A percentile compares a stretch with the other conserved stretches of the same genome.
phyloP scores from a whole-genome alignment of 768 basidiomycete species.

The Suillus americanus region DNA sequence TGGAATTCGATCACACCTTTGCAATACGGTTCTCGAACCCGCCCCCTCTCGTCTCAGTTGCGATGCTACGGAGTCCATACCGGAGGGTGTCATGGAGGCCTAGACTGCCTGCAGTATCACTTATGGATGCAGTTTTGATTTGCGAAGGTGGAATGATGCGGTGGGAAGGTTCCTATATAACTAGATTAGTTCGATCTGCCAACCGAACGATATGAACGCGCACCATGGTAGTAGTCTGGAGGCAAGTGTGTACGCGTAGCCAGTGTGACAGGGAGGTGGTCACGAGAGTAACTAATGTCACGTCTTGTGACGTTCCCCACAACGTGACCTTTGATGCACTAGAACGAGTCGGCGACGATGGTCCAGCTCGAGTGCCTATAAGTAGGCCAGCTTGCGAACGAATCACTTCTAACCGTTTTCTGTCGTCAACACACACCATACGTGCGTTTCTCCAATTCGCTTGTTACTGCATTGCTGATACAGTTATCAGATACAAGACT shows the following conservation, averaged over 20 bases:
- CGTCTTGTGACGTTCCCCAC: conserved; percentile 26
- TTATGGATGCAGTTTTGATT: conserved; percentile 61
- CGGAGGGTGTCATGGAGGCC: conserved; percentile 89
- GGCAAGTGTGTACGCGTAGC: conserved; percentile 10
- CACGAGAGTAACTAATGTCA: conserved; percentile 28
- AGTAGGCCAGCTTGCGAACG: conserved; percentile 7
- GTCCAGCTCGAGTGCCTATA: conserved; percentile 5
- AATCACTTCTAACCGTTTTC: background rate
- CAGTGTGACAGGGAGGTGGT: conserved; percentile 8
- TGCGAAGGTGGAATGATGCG: conserved; percentile 60
- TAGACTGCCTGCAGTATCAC: conserved; percentile 67
- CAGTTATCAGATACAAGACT: background rate
- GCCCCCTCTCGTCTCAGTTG: conserved; percentile 62
- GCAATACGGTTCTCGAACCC: conserved; percentile 67
- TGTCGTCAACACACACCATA: background rate
- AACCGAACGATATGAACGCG: background rate
- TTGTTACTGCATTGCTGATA: background rate
- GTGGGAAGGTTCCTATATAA: conserved; percentile 46
- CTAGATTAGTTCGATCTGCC: conserved; percentile 5
- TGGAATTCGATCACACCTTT: conserved; percentile 46
- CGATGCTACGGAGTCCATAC: conserved; percentile 81
- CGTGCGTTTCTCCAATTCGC: background rate
- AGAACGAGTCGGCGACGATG: conserved; percentile 2
- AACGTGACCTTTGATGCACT: conserved; percentile 14
- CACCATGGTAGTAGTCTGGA: conserved; percentile 21